Base-by-base conservation (phyloP, 805 yeast species). In the Metschnikowia vanudenii region DNA sequence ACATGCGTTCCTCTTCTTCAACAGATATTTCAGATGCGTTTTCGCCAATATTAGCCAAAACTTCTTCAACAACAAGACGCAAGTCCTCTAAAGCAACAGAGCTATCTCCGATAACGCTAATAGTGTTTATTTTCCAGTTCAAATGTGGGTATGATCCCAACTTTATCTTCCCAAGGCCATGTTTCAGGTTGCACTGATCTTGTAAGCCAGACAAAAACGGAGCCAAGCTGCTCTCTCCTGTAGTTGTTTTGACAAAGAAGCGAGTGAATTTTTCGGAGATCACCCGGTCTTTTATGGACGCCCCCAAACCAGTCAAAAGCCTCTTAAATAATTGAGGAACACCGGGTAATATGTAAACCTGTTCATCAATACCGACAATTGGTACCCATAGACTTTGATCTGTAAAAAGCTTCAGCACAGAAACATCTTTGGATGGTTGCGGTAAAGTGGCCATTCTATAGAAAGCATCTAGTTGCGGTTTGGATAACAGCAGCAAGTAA, bases 111-210 rank as follows among this genome's bases (percentile, higher is more conserved):
- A 87, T 72, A 14, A 89, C 75, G 55, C 95, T 85, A 16, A 89
- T 80, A 0, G 96, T 88, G 54, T 79, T 84, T 44, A 80, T 67
- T 1, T 78, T 74, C 64, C 80, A 75, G 13, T 75, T 74, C 66
- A 79, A 75, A 63, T 89, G 96, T 1, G 96, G 96, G 60, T 89
- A 89, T 29, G 91, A 83, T 2, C 96, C 96, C 39, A 89, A 74
- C 59, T 88, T 89, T 41, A 88, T 73, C 8, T 51, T 45, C 8
- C 61, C 63, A 11, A 40, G 39, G 4, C 71, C 74, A 43, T 57
- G 63, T 18, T 57, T 55, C 3, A 45, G 51, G 51, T 69, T 65
- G 40, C 65, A 63, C 37, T 39, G 63, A 2, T 59, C 58, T 54
- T 87, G 94, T 24, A 85, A 61, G 1, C 66, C 58, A 1, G 77